These are phyloP conservation scores for Dactylellina sp. DNA, from an alignment of 2,329 filamentous ascomycete species.

Conservation along the genomic window DNA sequence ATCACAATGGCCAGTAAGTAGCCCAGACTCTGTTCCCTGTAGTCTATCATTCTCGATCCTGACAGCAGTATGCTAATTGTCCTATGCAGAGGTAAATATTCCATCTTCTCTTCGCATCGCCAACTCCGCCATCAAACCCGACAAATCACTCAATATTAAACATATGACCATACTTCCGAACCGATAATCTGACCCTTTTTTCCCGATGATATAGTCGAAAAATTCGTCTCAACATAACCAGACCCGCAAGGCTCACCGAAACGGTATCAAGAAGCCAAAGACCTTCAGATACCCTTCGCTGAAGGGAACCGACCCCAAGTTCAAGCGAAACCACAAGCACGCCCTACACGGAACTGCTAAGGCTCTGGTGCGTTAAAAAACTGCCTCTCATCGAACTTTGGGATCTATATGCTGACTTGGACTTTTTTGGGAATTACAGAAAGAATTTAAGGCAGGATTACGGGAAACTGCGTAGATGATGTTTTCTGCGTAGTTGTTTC, in stretches of 20 bases:
- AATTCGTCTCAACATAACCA: constrained; percentile 99
- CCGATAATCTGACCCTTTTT: constrained; percentile 39
- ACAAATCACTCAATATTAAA: constrained; percentile 3
- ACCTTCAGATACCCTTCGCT: constrained; percentile 98
- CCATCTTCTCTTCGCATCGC: constrained; percentile 1
- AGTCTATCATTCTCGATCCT: background rate
- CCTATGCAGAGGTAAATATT: constrained; percentile 51
- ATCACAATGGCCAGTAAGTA: constrained; percentile 56
- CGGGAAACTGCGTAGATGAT: constrained; percentile 78
- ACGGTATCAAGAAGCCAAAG: constrained; percentile 99
- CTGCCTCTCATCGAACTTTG: background rate
- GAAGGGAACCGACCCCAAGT: constrained; percentile 99
- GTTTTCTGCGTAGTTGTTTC: constrained; percentile 37
- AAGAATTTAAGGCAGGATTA: constrained; percentile 98
- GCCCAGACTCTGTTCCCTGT: background rate
- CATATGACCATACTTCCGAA: constrained; percentile 3
- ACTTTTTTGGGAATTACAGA: constrained; percentile 70
- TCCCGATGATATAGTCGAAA: constrained; percentile 83
- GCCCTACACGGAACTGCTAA: constrained; percentile 98
- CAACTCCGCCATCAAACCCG: constrained; percentile 8
- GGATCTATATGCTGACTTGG: constrained; percentile 62
- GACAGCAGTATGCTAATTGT: constrained; percentile 22
- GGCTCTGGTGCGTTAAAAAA: constrained; percentile 81
- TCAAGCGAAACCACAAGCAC: constrained; percentile 98
- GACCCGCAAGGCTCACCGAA: constrained; percentile 98